Conservation (phyloP, 306 rosid genomes). For the Datisca glomerata region DNA sequence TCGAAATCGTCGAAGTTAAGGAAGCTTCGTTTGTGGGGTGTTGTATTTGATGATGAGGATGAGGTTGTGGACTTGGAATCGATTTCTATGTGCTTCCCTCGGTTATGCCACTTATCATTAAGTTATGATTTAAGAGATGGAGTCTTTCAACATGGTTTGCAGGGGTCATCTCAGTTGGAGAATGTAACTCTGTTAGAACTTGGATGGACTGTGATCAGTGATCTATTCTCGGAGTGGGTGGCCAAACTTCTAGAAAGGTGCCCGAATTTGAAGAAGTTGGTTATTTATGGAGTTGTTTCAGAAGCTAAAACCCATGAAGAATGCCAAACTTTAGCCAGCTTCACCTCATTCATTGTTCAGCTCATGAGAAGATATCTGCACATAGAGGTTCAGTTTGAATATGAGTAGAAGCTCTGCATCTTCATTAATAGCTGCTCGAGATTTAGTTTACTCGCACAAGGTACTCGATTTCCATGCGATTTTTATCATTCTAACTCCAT, state of each 20-base stretch:
- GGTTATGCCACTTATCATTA: slow-evolving; percentile 38
- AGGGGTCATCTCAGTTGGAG: slow-evolving; percentile 46
- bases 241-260: slow-evolving; percentile 58
- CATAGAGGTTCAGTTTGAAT: slow-evolving; percentile 44
- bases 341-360: slow-evolving; percentile 44
- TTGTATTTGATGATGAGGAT: slow-evolving; percentile 52
- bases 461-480: neutral
- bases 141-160: slow-evolving; percentile 44
- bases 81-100: slow-evolving; percentile 50
- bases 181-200: slow-evolving; percentile 64
- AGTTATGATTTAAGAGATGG: slow-evolving; percentile 55
- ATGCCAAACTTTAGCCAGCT: slow-evolving; percentile 42
- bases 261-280: slow-evolving; percentile 53
- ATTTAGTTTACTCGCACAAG: neutral
- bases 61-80: slow-evolving; percentile 59
- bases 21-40: slow-evolving; percentile 60
- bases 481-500: too few relatives aligned
- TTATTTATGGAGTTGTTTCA: slow-evolving; percentile 53
- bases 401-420: slow-evolving; percentile 26
- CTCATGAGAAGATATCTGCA: slow-evolving; percentile 51
- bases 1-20: slow-evolving; percentile 45
- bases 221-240: slow-evolving; percentile 68
- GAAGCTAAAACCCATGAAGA: slow-evolving; percentile 52
- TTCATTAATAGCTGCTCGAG: neutral
- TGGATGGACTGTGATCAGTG: slow-evolving; percentile 68